A percentile compares a stretch with the other conserved stretches of the same genome.
phyloP scores from a whole-genome alignment of 345 rosid species.

The Salix purpurea region DNA sequence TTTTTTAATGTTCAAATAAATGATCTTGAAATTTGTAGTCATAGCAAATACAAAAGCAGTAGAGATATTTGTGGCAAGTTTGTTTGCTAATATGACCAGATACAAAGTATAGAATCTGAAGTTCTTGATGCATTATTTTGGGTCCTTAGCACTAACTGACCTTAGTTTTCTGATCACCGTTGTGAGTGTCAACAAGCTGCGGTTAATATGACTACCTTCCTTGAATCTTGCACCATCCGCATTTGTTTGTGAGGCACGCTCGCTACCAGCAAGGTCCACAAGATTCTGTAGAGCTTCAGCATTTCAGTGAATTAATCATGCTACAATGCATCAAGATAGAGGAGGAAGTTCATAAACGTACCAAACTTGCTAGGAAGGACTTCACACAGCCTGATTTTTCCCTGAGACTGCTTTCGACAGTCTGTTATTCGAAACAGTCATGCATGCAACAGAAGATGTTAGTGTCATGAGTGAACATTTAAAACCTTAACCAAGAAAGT shows the following conservation, averaged over 20 bases:
- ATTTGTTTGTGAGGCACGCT: conserved; percentile 83
- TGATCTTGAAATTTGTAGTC: not conserved
- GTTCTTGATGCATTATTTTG: not conserved
- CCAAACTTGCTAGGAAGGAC: conserved; percentile 88
- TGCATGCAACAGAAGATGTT: conserved; percentile 26
- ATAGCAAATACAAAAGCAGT: not conserved
- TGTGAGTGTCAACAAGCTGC: conserved; percentile 86
- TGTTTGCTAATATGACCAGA: not conserved
- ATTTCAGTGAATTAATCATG: conserved; percentile 2
- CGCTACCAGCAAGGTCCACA: conserved; percentile 99
- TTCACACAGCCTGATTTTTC: conserved; percentile 72
- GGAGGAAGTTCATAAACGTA: conserved; percentile 26
- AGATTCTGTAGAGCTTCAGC: conserved; percentile 59
- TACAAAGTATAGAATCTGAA: not conserved
- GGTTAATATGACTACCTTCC: conserved; percentile 94
- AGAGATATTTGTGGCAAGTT: not conserved
- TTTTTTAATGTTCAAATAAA: not conserved
- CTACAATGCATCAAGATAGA: conserved; percentile 7
- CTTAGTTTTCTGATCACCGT: conserved; percentile 94
- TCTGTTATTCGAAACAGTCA: conserved; percentile 36
- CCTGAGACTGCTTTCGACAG: conserved; percentile 77
- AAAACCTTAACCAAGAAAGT: not conserved
- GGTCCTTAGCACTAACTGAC: conserved; percentile 37
- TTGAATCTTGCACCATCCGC: conserved; percentile 77
- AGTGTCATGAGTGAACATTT: not conserved